These are phyloP conservation scores for Camelina sativa DNA, from an alignment of 345 rosid species.

Conservation along the genomic window DNA sequence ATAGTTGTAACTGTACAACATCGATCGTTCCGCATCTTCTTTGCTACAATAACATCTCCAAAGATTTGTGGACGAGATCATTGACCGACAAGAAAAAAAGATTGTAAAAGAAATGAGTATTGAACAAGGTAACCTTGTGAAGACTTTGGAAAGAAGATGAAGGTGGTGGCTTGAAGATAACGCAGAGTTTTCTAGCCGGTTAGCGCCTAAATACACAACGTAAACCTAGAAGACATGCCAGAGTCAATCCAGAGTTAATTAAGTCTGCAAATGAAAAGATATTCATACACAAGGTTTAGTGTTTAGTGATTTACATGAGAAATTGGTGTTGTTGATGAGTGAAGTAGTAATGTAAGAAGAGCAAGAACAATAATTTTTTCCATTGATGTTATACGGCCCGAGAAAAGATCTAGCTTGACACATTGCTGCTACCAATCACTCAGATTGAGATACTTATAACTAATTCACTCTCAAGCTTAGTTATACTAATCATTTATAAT, in stretches of 20 bases:
- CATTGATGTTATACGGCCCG: constrained; percentile 20
- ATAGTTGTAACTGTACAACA: constrained; percentile 66
- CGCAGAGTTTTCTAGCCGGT: constrained; percentile 41
- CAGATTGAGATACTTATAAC: neutral
- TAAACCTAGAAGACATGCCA: constrained; percentile 55
- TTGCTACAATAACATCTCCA: constrained; percentile 45
- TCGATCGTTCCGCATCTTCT: constrained; percentile 58
- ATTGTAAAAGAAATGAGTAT: neutral
- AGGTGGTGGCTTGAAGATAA: constrained; percentile 55
- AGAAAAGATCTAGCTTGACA: neutral
- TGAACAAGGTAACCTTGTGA: constrained; percentile 48
- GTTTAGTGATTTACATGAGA: constrained; percentile 26
- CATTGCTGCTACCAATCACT: constrained; percentile 16
- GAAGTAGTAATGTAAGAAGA: constrained; percentile 21
- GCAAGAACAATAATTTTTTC: neutral
- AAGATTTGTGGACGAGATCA: neutral
- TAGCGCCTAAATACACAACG: constrained; percentile 66
- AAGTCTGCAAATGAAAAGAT: constrained; percentile 5
- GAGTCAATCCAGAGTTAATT: neutral
- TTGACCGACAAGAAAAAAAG: neutral
- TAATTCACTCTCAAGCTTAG: constrained; percentile 5
- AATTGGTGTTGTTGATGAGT: constrained; percentile 26
- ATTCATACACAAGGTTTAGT: neutral
- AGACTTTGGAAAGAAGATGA: constrained; percentile 62
- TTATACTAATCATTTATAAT: neutral